Conservation (phyloP, 257 asterid species). For the Lycium barbarum region DNA sequence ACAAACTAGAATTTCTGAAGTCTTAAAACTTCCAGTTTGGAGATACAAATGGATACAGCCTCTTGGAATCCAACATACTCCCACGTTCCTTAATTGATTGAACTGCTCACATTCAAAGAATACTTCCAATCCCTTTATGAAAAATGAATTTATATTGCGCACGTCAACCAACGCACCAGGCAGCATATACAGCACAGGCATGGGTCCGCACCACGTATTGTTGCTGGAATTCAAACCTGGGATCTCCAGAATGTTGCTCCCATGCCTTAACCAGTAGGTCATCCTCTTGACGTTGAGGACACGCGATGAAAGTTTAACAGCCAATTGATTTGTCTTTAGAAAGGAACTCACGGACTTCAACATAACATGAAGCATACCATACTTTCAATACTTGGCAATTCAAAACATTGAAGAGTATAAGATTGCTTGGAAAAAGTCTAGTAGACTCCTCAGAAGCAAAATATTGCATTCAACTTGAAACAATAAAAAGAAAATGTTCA, state of each 20-base stretch:
- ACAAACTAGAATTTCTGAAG: not conserved
- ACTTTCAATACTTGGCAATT: not conserved
- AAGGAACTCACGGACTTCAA: not conserved
- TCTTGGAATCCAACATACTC: conserved; percentile 11
- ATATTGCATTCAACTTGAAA: conserved; percentile 2
- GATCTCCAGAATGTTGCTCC: not conserved
- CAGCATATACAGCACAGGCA: conserved; percentile 22
- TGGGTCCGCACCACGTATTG: not conserved
- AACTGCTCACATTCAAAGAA: not conserved
- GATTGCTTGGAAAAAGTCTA: not conserved
- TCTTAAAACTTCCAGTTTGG: not conserved
- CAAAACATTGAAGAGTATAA: not conserved
- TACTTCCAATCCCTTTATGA: not conserved
- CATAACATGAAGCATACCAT: not conserved
- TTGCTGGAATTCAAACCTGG: conserved; percentile 4
- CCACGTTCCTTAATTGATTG: not conserved
- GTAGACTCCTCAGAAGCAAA: not conserved
- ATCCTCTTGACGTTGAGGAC: not conserved
- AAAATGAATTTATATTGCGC: not conserved
- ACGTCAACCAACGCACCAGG: not conserved
- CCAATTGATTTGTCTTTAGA: not conserved
- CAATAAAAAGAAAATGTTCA: not conserved
- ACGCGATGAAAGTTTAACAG: not conserved
- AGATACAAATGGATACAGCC: not conserved
- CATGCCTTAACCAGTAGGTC: not conserved